These are phyloP conservation scores for Lagenidium sp. DNA, from an alignment of 352 stramenopile species.

Conservation along the genomic window DNA sequence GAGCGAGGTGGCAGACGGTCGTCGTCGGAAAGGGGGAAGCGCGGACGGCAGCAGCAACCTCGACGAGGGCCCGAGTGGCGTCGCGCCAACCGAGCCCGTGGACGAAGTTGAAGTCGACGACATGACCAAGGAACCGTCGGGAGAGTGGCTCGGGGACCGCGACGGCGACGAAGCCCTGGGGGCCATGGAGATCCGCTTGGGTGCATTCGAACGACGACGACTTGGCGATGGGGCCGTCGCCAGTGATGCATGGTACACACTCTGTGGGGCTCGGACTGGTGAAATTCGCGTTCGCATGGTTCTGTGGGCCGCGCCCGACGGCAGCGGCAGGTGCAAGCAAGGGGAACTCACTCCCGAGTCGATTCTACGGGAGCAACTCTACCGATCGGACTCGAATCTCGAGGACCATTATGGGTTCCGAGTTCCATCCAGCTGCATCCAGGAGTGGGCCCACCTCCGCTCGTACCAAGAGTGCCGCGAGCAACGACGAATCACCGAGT, in stretches of 20 bases:
- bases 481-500: constrained; percentile 51
- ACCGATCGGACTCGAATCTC: constrained; percentile 10
- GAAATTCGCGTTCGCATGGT: constrained; percentile 63
- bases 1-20: no score
- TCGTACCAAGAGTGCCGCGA: constrained; percentile 74
- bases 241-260: constrained; percentile 52
- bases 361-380: constrained; percentile 31
- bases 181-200: constrained; percentile 38
- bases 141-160: no score
- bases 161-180: constrained; percentile 37
- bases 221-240: constrained; percentile 14
- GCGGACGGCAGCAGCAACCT: not conserved
- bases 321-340: constrained; percentile 10
- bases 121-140: no score
- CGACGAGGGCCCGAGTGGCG: no score
- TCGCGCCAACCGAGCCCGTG: no score
- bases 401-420: constrained; percentile 61
- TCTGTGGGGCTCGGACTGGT: constrained; percentile 35
- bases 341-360: constrained; percentile 11
- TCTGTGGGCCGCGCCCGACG: constrained; percentile 17
- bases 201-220: constrained; percentile 19
- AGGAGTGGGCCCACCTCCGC: constrained; percentile 49
- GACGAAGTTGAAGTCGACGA: not conserved
- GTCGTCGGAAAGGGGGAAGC: no score
- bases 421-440: constrained; percentile 24